phyloP scores from a whole-genome alignment of 257 asterid genomes.

The Leptodermis oblonga region DNA sequence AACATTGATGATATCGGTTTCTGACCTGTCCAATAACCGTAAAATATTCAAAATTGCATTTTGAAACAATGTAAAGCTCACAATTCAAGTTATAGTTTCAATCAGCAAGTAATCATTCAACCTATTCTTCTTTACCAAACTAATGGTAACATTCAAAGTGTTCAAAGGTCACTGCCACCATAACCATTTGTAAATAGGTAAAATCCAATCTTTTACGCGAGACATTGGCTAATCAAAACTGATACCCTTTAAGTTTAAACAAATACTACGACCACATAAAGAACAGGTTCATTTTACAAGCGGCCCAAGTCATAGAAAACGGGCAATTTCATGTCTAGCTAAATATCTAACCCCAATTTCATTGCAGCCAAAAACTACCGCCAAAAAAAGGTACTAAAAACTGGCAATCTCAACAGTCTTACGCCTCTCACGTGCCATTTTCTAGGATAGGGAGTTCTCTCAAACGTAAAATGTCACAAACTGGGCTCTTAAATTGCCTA shows the following conservation, averaged over 20 bases:
- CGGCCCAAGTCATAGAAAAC: background rate
- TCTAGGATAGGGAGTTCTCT: background rate
- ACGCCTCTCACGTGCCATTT: background rate
- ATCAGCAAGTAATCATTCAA: background rate
- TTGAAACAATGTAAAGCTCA: background rate
- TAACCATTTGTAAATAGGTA: background rate
- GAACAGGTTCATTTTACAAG: background rate
- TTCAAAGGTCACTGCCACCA: background rate
- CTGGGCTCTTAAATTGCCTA: background rate
- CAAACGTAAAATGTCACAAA: background rate
- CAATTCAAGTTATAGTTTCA: slow-evolving; percentile 3
- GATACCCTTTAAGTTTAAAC: background rate
- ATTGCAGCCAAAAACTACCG: no score
- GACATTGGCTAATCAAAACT: background rate
- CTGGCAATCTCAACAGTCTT: background rate
- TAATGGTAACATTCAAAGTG: background rate
- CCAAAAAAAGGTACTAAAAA: background rate
- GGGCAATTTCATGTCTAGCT: background rate
- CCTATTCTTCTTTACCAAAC: background rate
- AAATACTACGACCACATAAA: background rate
- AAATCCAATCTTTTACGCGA: background rate
- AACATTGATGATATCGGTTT: slow-evolving; percentile 76
- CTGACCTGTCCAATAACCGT: slow-evolving; percentile 54
- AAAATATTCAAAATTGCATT: slow-evolving; percentile 8
- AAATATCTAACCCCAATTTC: background rate